A percentile compares a stretch with the other conserved stretches of the same genome.
These are phyloP conservation scores for Rosa chinensis DNA, from an alignment of 306 rosid genomes.

Conservation along the genomic window DNA sequence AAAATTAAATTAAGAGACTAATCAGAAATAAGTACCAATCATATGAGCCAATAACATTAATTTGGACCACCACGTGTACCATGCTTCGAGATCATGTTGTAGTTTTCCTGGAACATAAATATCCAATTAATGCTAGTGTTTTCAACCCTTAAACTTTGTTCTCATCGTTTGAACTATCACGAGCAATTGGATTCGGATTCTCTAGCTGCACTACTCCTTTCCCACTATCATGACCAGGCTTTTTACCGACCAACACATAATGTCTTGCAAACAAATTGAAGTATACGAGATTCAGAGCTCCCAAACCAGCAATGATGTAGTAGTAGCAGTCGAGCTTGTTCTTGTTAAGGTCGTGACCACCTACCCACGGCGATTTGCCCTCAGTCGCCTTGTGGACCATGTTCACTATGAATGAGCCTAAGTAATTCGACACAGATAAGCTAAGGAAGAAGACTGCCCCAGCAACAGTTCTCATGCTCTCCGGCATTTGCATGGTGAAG, in stretches of 20 bases:
- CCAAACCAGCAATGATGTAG: constrained; percentile 50
- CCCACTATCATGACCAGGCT: neutral
- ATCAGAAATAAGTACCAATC: no score
- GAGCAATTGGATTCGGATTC: constrained; percentile 6
- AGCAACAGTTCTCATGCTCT: constrained; percentile 71
- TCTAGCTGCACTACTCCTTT: constrained; percentile 20
- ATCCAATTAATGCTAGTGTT: neutral
- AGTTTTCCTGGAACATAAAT: no score
- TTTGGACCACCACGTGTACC: no score
- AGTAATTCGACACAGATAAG: constrained; percentile 57
- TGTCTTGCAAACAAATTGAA: constrained; percentile 52
- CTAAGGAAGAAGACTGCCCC: constrained; percentile 76
- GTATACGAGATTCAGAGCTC: constrained; percentile 51
- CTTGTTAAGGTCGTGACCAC: constrained; percentile 59
- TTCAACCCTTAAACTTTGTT: constrained; percentile 28
- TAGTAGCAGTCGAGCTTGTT: constrained; percentile 59
- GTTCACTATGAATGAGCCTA: constrained; percentile 53
- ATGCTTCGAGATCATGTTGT: no score
- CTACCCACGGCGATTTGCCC: constrained; percentile 58
- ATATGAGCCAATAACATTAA: no score
- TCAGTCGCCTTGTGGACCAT: constrained; percentile 39
- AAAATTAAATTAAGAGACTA: no score
- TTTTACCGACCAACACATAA: constrained; percentile 19
- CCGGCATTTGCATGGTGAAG: constrained; percentile 64
- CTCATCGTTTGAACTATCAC: constrained; percentile 13